Conservation (phyloP, 208 protist species). For the Naegleria gruberi region DNA sequence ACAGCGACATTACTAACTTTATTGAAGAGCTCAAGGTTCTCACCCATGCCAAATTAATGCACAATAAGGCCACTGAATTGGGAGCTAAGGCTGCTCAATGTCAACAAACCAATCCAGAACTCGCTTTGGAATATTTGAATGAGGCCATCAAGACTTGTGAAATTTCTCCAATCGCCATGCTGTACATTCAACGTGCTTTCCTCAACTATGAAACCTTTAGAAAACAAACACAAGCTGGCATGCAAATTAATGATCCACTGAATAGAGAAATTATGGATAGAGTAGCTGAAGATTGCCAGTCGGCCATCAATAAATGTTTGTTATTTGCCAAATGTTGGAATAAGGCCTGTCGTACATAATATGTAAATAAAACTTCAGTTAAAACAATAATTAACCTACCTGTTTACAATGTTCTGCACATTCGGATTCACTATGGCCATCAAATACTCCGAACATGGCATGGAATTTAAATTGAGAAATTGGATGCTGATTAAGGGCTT, state of each 20-base stretch:
- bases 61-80: not conserved
- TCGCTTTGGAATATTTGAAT: not conserved
- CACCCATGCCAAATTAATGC: not conserved
- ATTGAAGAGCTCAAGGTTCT: not conserved
- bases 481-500: not conserved
- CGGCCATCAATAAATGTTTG: too few species aligned
- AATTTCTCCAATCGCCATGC: not conserved
- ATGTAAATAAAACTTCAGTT: too few species aligned
- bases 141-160: not conserved
- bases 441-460: conserved; percentile 1
- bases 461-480: not conserved
- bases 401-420: not conserved
- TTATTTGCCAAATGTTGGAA: too few species aligned
- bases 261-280: not conserved
- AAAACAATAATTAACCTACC: too few species aligned
- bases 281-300: not conserved
- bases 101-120: not conserved
- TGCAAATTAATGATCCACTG: not conserved
- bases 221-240: not conserved
- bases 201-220: not conserved
- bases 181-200: not conserved
- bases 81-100: not conserved
- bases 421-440: not conserved
- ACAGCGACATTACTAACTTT: not conserved
- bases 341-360: too few species aligned